These are phyloP conservation scores for Clarireedia homoeocarpa DNA, from an alignment of 2,329 filamentous ascomycete genomes.

Conservation along the genomic window DNA sequence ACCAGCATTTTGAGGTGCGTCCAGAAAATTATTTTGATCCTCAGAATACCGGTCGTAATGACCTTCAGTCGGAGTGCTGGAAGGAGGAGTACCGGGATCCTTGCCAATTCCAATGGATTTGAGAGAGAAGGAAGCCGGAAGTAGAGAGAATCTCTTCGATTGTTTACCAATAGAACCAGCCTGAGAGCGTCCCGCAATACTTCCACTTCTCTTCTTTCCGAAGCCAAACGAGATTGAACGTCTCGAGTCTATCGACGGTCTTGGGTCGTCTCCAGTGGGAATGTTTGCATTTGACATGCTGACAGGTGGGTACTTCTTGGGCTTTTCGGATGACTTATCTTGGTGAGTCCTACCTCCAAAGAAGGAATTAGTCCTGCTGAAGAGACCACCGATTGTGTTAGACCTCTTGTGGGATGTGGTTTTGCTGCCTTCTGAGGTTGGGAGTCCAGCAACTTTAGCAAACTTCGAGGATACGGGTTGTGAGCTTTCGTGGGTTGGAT, in stretches of 20 bases:
- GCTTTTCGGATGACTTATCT: slow-evolving; percentile 47
- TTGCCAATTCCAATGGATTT: slow-evolving; percentile 55
- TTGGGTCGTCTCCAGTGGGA: slow-evolving; percentile 25
- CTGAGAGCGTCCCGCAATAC: slow-evolving; percentile 48
- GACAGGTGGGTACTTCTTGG: slow-evolving; percentile 71
- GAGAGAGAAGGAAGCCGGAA: slow-evolving; percentile 56
- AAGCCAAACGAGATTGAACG: slow-evolving; percentile 64
- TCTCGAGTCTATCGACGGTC: slow-evolving; percentile 65
- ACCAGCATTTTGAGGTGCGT: slow-evolving; percentile 17
- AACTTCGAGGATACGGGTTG: slow-evolving; percentile 44
- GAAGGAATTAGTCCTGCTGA: slow-evolving; percentile 75
- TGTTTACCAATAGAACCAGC: slow-evolving; percentile 43
- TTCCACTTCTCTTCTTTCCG: slow-evolving; percentile 63
- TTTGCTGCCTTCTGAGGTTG: slow-evolving; percentile 29
- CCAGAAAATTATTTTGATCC: slow-evolving; percentile 18
- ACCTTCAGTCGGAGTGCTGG: slow-evolving; percentile 16
- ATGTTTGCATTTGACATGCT: slow-evolving; percentile 71
- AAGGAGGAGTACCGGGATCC: slow-evolving; percentile 32
- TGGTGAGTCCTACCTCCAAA: slow-evolving; percentile 50
- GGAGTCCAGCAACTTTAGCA: slow-evolving; percentile 48
- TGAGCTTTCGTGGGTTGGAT: slow-evolving; percentile 52
- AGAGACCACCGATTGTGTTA: slow-evolving; percentile 72
- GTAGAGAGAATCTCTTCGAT: slow-evolving; percentile 60
- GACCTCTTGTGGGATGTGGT: slow-evolving; percentile 55
- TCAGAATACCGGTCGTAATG: slow-evolving; percentile 22